phyloP scores from a whole-genome alignment of 1,284 basidiomycete genomes.

The Jaminaea rosea region DNA sequence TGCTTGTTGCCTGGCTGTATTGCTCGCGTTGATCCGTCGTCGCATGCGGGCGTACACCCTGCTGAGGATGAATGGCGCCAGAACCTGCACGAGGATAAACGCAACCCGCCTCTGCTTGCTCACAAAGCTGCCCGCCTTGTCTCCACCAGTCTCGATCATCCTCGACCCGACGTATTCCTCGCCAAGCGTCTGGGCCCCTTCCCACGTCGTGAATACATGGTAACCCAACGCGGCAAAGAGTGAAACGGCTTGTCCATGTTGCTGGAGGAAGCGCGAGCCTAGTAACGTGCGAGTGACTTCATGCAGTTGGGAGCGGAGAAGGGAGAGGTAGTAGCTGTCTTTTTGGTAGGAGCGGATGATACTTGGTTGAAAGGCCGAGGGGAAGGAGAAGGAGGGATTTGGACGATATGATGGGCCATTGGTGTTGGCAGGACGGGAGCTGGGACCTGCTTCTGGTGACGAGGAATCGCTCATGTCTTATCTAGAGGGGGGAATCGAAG shows the following conservation, averaged over 20 bases:
- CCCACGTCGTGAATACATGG: constrained; percentile 41
- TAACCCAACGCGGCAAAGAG: constrained; percentile 43
- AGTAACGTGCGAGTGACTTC: constrained; percentile 43
- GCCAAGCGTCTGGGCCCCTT: constrained; percentile 49
- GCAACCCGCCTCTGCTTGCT: constrained; percentile 22
- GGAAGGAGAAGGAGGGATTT: constrained; percentile 25
- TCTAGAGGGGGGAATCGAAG: too few species aligned
- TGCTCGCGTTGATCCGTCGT: constrained; percentile 7
- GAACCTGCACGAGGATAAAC: constrained; percentile 41
- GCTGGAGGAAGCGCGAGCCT: constrained; percentile 45
- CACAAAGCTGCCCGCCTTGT: neutral
- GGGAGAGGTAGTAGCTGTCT: constrained; percentile 47
- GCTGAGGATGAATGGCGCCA: constrained; percentile 41
- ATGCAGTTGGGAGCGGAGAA: constrained; percentile 42
- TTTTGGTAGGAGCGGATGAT: constrained; percentile 48
- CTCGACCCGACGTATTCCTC: constrained; percentile 49
- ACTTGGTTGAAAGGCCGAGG: constrained; percentile 44
- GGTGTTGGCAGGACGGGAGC: neutral
- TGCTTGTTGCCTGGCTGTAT: constrained; percentile 6
- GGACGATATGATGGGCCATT: constrained; percentile 4
- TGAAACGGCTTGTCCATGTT: constrained; percentile 35
- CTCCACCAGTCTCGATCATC: constrained; percentile 38
- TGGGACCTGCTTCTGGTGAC: neutral
- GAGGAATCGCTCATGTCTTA: neutral
- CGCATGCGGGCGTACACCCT: constrained; percentile 30